These are phyloP conservation scores for Diaporthe citrichinensis DNA, from an alignment of 2,329 filamentous ascomycete species.

Conservation along the genomic window DNA sequence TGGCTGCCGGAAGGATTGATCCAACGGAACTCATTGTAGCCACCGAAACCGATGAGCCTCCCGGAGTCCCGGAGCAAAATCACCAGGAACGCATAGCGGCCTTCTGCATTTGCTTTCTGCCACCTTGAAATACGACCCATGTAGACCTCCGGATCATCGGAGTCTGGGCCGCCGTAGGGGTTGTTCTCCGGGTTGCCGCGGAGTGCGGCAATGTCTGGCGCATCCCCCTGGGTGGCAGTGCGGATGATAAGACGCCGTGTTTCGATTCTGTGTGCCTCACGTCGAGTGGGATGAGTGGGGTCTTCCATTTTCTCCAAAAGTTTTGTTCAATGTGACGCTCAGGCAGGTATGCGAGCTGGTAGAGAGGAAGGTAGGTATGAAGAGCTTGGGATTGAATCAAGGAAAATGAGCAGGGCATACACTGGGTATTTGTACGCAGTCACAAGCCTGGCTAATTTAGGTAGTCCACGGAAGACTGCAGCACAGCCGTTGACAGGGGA, in stretches of 20 bases:
- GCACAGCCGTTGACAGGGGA: not conserved
- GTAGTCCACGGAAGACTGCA: not conserved
- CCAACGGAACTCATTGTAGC: not conserved
- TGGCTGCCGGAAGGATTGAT: not conserved
- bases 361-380: not conserved
- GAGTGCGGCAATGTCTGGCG: not conserved
- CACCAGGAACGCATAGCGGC: constrained; percentile 7
- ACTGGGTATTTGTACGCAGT: not conserved
- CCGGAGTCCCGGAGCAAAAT: not conserved
- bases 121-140: not conserved
- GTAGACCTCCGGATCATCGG: not conserved
- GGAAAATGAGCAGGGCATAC: not conserved
- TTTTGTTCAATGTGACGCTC: not conserved
- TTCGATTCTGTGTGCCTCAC: not conserved
- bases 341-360: not conserved
- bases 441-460: not conserved
- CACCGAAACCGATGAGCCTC: not conserved
- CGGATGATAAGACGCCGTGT: constrained; percentile 5
- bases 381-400: not conserved
- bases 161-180: not conserved
- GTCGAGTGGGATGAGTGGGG: not conserved
- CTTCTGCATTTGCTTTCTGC: not conserved
- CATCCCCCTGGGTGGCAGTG: not conserved
- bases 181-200: not conserved
- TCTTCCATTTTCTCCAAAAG: not conserved